Evolutionary conservation across 768 basidiomycete genomes (phyloP).

Genomic region (Termitomyces sp.): DNA sequence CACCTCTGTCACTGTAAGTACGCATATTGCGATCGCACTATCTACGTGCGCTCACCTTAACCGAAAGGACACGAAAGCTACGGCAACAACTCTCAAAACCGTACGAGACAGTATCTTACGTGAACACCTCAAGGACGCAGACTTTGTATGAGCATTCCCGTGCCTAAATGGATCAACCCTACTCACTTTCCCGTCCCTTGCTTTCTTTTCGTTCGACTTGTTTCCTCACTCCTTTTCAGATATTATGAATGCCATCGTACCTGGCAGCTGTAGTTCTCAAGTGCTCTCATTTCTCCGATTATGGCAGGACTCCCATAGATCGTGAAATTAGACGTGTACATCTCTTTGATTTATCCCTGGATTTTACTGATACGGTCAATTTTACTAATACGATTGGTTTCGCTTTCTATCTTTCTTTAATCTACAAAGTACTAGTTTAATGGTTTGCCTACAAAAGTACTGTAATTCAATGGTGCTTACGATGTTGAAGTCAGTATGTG

Average conservation of each 20-base stretch:
- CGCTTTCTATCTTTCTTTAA: neutral
- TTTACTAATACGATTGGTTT: too few relatives aligned
- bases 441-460: neutral
- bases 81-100: slow-evolving; percentile 47
- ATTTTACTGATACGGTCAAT: too few relatives aligned
- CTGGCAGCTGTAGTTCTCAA: neutral
- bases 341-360: neutral
- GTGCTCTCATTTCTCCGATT: neutral
- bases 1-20: slow-evolving; percentile 53
- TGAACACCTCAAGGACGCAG: slow-evolving; percentile 45
- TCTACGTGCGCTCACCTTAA: neutral
- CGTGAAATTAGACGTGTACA: neutral
- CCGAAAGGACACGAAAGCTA: slow-evolving; percentile 52
- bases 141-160: slow-evolving; percentile 19
- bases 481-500: neutral
- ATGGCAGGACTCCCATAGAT: neutral
- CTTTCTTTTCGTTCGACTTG: neutral
- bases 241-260: neutral
- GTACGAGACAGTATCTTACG: slow-evolving; percentile 56
- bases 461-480: neutral
- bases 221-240: neutral
- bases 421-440: neutral
- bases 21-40: neutral
- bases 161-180: neutral
- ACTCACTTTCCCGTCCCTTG: neutral